Evolutionary conservation across 495 filamentous ascomycete genomes (phyloP).

Genomic region (Zalerion maritima): DNA sequence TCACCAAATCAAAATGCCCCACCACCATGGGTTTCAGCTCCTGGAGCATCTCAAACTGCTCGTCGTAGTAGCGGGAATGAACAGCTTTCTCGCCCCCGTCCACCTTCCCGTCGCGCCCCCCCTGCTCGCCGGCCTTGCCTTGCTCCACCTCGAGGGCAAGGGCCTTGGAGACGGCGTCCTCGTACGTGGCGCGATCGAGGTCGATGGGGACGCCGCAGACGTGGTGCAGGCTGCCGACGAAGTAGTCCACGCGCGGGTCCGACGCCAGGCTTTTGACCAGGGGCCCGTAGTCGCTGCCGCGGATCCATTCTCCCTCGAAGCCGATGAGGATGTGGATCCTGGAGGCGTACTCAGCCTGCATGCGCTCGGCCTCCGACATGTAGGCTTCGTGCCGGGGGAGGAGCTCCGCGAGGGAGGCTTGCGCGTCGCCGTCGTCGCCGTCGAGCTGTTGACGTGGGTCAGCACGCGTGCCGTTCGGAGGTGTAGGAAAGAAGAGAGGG

Average conservation of each 20-base stretch:
- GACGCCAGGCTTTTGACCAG: slow-evolving; percentile 45
- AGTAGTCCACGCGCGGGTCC: slow-evolving; percentile 60
- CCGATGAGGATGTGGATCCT: slow-evolving; percentile 74
- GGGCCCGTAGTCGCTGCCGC: slow-evolving; percentile 42
- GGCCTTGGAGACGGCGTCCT: slow-evolving; percentile 26
- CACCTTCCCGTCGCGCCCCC: slow-evolving; percentile 22
- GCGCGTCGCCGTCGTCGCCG: slow-evolving; percentile 11
- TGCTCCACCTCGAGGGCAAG: not conserved
- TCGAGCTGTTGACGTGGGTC: slow-evolving; percentile 15
- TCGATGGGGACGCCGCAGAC: slow-evolving; percentile 77
- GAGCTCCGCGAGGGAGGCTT: slow-evolving; percentile 23
- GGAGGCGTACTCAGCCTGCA: slow-evolving; percentile 53
- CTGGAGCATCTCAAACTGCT: slow-evolving; percentile 65
- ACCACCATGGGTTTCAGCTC: slow-evolving; percentile 64
- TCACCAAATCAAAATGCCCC: slow-evolving; percentile 86
- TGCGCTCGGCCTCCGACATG: slow-evolving; percentile 50
- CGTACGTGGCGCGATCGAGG: slow-evolving; percentile 56
- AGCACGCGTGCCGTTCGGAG: slow-evolving; percentile 9
- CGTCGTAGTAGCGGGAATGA: slow-evolving; percentile 74
- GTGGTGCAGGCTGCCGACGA: slow-evolving; percentile 86
- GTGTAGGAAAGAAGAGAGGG: slow-evolving; percentile 6
- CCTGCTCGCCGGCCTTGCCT: slow-evolving; percentile 4
- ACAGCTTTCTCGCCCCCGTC: slow-evolving; percentile 55
- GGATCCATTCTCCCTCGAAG: slow-evolving; percentile 88
- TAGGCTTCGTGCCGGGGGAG: slow-evolving; percentile 51